Evolutionary conservation across 2,329 filamentous ascomycete species (phyloP).

Genomic region (Botrytis galanthina): DNA sequence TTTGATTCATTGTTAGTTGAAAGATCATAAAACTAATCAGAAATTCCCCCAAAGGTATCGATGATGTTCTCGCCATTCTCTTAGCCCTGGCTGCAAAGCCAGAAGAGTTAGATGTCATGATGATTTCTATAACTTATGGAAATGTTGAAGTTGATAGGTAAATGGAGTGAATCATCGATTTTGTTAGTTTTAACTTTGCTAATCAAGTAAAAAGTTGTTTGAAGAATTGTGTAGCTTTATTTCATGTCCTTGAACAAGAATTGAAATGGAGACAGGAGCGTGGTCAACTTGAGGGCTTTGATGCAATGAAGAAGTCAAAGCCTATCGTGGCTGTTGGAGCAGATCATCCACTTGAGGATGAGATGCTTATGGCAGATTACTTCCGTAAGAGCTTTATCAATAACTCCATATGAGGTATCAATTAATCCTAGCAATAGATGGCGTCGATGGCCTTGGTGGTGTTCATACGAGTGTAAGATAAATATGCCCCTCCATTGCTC

Average conservation of each 20-base stretch:
- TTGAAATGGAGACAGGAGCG: constrained; percentile 74
- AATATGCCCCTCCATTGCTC: neutral
- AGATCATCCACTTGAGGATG: constrained; percentile 79
- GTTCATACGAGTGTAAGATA: constrained; percentile 59
- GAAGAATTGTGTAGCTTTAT: constrained; percentile 83
- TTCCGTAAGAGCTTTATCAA: constrained; percentile 64
- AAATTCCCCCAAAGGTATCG: constrained; percentile 58
- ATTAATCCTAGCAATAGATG: constrained; percentile 52
- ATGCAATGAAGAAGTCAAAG: constrained; percentile 67
- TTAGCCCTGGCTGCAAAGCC: constrained; percentile 78
- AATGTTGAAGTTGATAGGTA: constrained; percentile 86
- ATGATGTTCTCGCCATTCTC: constrained; percentile 86
- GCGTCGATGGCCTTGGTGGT: constrained; percentile 71
- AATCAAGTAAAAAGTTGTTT: constrained; percentile 60
- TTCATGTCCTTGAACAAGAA: constrained; percentile 90
- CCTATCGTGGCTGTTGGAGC: constrained; percentile 86
- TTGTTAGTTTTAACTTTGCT: constrained; percentile 11
- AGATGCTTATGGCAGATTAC: constrained; percentile 76
- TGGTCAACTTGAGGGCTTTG: constrained; percentile 68
- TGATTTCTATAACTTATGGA: constrained; percentile 89
- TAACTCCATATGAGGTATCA: neutral
- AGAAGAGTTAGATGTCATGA: constrained; percentile 79
- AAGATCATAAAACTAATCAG: constrained; percentile 14
- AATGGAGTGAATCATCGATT: constrained; percentile 25
- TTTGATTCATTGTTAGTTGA: neutral